Percentiles rank a stretch among this genome's conserved stretches.
These are phyloP conservation scores for Rhodotorula kratochvilovae DNA, from an alignment of 768 basidiomycete genomes.

Conservation along the genomic window DNA sequence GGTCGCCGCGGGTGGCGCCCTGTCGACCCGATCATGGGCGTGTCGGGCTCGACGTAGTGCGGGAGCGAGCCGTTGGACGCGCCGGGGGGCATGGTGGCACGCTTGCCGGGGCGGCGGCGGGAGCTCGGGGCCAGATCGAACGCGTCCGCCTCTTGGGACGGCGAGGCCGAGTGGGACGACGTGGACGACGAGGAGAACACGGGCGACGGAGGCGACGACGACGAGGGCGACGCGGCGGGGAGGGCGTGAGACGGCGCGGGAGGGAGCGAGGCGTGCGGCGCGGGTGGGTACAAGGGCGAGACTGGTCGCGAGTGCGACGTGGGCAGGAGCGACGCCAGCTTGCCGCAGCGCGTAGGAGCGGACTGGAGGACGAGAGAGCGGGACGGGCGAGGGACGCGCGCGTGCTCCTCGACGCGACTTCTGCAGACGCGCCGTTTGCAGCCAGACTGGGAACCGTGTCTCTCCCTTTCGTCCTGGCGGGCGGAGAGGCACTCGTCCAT, in stretches of 20 bases:
- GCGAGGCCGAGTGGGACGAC: neutral
- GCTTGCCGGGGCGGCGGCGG: slow-evolving; percentile 2
- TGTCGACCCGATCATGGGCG: slow-evolving; percentile 9
- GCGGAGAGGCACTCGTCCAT: neutral
- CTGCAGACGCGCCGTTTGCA: too few relatives aligned
- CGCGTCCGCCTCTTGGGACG: neutral
- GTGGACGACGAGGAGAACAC: neutral
- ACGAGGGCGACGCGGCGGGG: neutral
- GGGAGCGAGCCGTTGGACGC: slow-evolving; percentile 17
- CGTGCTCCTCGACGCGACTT: too few relatives aligned
- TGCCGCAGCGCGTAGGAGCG: neutral
- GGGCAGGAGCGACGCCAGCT: slow-evolving; percentile 4
- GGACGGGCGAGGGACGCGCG: neutral
- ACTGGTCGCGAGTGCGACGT: neutral
- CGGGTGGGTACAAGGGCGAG: neutral
- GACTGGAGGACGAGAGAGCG: neutral
- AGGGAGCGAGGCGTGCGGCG: neutral
- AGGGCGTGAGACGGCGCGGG: neutral
- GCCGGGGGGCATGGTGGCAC: neutral
- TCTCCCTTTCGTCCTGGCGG: neutral
- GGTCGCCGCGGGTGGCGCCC: slow-evolving; percentile 15
- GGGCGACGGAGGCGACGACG: too few relatives aligned
- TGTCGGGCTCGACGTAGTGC: slow-evolving; percentile 25
- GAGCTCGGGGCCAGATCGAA: neutral
- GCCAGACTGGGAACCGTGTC: neutral